phyloP scores from a whole-genome alignment of 2,329 filamentous ascomycete species.

The Sclerotinia minor region DNA sequence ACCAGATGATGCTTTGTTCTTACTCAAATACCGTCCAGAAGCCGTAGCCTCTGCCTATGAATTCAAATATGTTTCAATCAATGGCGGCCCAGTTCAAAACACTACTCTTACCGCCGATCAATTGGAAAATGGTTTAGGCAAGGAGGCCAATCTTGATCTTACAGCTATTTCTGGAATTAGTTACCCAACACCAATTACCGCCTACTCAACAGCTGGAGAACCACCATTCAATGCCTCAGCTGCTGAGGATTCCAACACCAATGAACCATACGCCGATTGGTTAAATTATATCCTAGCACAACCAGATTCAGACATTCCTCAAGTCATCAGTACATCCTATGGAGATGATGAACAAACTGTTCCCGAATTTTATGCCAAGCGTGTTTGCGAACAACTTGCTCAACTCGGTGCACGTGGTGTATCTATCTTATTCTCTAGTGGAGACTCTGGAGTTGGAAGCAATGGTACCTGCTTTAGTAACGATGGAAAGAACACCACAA shows the following conservation, averaged over 20 bases:
- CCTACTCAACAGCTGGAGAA: conserved; percentile 56
- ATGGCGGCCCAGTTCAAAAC: conserved; percentile 28
- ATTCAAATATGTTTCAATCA: conserved; percentile 29
- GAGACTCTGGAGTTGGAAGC: conserved; percentile 52
- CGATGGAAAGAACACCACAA: conserved; percentile 55
- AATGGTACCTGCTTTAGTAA: conserved; percentile 50
- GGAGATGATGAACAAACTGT: conserved; percentile 60
- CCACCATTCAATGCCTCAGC: conserved; percentile 54
- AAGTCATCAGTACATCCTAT: conserved; percentile 59
- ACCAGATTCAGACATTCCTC: conserved; percentile 47
- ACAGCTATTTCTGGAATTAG: conserved; percentile 55
- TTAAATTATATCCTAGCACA: conserved; percentile 53
- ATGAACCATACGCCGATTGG: conserved; percentile 60
- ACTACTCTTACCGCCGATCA: conserved; percentile 27
- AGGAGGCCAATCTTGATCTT: conserved; percentile 59
- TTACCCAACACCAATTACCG: conserved; percentile 54
- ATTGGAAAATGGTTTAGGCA: conserved; percentile 23
- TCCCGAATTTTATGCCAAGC: conserved; percentile 52
- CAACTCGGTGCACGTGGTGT: conserved; percentile 56
- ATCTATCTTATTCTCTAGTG: conserved; percentile 53
- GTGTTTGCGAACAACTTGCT: conserved; percentile 56
- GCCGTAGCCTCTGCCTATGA: conserved; percentile 27
- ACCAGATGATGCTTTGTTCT: conserved; percentile 31
- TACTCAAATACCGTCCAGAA: conserved; percentile 32
- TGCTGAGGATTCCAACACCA: conserved; percentile 40